Base-by-base conservation (phyloP, 2,329 filamentous ascomycete species). In the Apiospora koreana region DNA sequence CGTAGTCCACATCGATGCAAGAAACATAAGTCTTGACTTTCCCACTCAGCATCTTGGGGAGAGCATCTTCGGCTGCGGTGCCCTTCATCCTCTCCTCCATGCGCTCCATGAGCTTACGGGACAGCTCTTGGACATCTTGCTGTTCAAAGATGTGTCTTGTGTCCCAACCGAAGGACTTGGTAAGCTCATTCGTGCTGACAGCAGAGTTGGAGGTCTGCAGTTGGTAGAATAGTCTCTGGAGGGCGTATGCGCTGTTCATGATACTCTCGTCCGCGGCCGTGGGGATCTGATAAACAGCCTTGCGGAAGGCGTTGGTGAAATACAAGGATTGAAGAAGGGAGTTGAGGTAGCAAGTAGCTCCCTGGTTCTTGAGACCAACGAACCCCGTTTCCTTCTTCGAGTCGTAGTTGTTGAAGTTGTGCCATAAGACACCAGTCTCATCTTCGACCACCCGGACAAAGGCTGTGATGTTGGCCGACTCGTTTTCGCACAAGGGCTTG, bases 311-410 rank as follows among this genome's bases (percentile, higher is more conserved):
- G 80, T 97, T 98, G 68, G 90, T 96, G 77, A 95, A 95, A 78
- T 94, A 96, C 62, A 96, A 83, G 1, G 93, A 95, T 78, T 96
- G 93, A 65, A 96, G 84, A 8, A 96, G 87, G 9, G 93, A 95
- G 80, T 96, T 96, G 66, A 96, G 85, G 79, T 96, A 96, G 82
- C 93, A 96, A 1, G 93, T 96, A 67, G 96, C 96, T 73, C 96
- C 96, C 81, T 98, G 96, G 78, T 99, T 99, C 81, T 96, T 96
- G 69, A 99, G 85, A 2, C 96, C 96, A 54, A 99, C 96, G 84
- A 95, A 98, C 70, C 96, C 96, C 0, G 96, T 99, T 83, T 98
- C 95, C 80, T 96, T 97, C 84, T 98, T 99, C n/a, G 96, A 98
- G 80, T 99, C 95, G 80, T 99, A 99, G 83, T 95, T 95, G 79